phyloP scores from a whole-genome alignment of 2,329 filamentous ascomycete species.

The Aspergillus aculeatus region DNA sequence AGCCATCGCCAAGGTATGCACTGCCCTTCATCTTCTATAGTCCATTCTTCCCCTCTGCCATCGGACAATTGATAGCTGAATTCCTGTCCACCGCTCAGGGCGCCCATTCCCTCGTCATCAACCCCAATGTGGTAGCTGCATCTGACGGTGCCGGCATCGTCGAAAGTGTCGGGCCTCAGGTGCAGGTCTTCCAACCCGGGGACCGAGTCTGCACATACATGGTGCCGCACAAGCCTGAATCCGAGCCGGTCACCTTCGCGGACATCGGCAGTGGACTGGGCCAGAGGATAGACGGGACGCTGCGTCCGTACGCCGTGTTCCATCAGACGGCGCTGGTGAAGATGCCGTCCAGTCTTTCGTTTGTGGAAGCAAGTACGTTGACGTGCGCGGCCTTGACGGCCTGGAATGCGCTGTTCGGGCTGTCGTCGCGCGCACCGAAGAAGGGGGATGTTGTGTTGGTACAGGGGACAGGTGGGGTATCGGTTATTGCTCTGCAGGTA shows the following conservation, averaged over 20 bases:
- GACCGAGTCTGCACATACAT: slow-evolving; percentile 55
- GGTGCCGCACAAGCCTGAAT: slow-evolving; percentile 47
- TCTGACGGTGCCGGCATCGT: slow-evolving; percentile 45
- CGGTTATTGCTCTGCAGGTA: slow-evolving; percentile 51
- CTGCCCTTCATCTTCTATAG: slow-evolving; percentile 20
- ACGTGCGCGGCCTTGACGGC: slow-evolving; percentile 49
- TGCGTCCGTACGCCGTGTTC: slow-evolving; percentile 50
- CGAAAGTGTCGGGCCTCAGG: slow-evolving; percentile 49
- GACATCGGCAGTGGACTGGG: slow-evolving; percentile 46
- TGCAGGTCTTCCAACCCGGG: slow-evolving; percentile 51
- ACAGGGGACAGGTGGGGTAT: slow-evolving; percentile 56
- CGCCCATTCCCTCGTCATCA: slow-evolving; percentile 34
- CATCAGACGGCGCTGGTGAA: slow-evolving; percentile 50
- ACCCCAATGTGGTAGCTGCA: slow-evolving; percentile 43
- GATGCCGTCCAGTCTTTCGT: slow-evolving; percentile 48
- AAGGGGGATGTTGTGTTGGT: slow-evolving; percentile 49
- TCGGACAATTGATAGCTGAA: slow-evolving; percentile 26
- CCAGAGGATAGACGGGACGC: slow-evolving; percentile 47
- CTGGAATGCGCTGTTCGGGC: slow-evolving; percentile 55
- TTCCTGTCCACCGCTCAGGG: slow-evolving; percentile 37
- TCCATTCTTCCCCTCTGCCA: too few species aligned
- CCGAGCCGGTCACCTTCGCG: slow-evolving; percentile 40
- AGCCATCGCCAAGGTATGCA: slow-evolving; percentile 30
- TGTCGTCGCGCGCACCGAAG: slow-evolving; percentile 39
- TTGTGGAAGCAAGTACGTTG: slow-evolving; percentile 48